A percentile compares a stretch with the other conserved stretches of the same genome.
Conservation (phyloP, 306 rosid genomes). For the Dalbergia oliveri region DNA sequence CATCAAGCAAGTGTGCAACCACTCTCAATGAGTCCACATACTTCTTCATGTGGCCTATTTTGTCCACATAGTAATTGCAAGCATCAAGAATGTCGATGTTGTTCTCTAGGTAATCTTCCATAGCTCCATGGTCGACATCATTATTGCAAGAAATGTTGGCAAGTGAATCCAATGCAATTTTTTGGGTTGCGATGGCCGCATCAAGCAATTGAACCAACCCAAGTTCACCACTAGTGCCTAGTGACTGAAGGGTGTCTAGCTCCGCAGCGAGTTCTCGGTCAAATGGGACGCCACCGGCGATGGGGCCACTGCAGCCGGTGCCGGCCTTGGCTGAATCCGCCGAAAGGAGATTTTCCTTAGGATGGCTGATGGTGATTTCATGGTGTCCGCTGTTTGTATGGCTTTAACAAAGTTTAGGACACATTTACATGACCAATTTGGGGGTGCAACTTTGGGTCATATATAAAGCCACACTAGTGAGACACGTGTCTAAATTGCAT, state of each 20-base stretch:
- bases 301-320: conserved; percentile 37
- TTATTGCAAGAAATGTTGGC: conserved; percentile 16
- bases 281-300: conserved; percentile 40
- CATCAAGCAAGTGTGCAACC: conserved; percentile 37
- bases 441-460: background rate
- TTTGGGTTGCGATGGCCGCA: conserved; percentile 54
- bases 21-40: conserved; percentile 40
- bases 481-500: conserved; percentile 19
- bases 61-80: conserved; percentile 48
- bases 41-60: conserved; percentile 33
- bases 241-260: conserved; percentile 38
- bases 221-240: background rate
- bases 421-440: conserved; percentile 25
- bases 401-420: background rate
- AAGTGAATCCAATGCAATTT: conserved; percentile 40
- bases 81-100: conserved; percentile 49
- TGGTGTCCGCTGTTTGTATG: background rate
- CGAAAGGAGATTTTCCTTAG: conserved; percentile 44
- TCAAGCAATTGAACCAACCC: conserved; percentile 42
- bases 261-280: conserved; percentile 40
- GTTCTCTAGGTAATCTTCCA: conserved; percentile 49
- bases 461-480: conserved; percentile 6
- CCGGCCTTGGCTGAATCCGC: conserved; percentile 33
- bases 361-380: conserved; percentile 46
- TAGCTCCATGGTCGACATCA: conserved; percentile 24